These are phyloP conservation scores for Alternaria arborescens DNA, from an alignment of 2,329 filamentous ascomycete species.

Conservation along the genomic window DNA sequence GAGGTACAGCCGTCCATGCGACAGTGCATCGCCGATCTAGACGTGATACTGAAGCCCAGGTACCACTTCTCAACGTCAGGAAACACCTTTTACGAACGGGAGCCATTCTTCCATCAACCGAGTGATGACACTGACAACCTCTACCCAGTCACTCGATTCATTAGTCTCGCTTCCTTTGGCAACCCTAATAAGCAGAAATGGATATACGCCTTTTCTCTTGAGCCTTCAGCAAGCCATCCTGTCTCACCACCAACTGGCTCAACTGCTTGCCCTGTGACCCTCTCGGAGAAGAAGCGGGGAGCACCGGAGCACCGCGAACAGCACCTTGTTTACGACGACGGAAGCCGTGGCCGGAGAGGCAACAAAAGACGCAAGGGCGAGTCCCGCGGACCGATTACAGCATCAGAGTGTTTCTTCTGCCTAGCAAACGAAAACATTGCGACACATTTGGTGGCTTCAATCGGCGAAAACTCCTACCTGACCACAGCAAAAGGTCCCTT, in stretches of 20 bases:
- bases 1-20: constrained; percentile 64
- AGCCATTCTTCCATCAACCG: constrained; percentile 82
- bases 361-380: constrained; percentile 52
- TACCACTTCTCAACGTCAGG: constrained; percentile 85
- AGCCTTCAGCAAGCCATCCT: constrained; percentile 67
- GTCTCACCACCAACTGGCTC: constrained; percentile 72
- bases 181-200: constrained; percentile 81
- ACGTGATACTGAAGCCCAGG: constrained; percentile 80
- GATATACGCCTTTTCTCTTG: constrained; percentile 74
- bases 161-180: constrained; percentile 82
- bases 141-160: constrained; percentile 80
- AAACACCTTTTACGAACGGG: constrained; percentile 83
- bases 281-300: constrained; percentile 67
- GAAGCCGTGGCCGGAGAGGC: constrained; percentile 46
- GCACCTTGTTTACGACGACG: constrained; percentile 49
- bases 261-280: constrained; percentile 77
- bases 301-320: constrained; percentile 46
- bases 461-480: constrained; percentile 86
- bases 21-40: constrained; percentile 80
- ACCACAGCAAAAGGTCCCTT: constrained; percentile 93
- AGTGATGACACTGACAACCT: constrained; percentile 60
- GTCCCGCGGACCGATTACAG: constrained; percentile 54
- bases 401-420: constrained; percentile 92
- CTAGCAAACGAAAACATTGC: constrained; percentile 85
- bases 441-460: constrained; percentile 87